Percentiles rank a stretch among this genome's conserved stretches.
Conservation (phyloP, 441 rosid genomes). For the Euphorbia corollata region DNA sequence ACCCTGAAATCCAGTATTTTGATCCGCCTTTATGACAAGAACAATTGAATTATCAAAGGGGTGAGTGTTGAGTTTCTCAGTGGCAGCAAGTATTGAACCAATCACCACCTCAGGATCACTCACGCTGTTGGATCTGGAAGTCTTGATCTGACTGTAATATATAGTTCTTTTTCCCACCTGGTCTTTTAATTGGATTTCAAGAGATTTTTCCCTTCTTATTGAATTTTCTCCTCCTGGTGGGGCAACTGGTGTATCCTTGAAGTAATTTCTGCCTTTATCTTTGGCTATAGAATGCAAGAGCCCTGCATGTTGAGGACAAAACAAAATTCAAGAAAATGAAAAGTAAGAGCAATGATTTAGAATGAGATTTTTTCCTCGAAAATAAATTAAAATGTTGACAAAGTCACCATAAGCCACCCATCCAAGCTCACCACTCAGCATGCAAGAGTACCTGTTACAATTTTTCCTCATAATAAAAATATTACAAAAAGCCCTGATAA, state of each 20-base stretch:
- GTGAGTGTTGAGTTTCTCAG: conserved; percentile 41
- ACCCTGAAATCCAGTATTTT: conserved; percentile 57
- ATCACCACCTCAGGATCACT: conserved; percentile 35
- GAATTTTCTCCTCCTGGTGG: conserved; percentile 22
- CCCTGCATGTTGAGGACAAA: conserved; percentile 33
- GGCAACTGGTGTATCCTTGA: conserved; percentile 23
- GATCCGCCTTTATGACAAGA: conserved; percentile 57
- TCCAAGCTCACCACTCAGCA: not conserved
- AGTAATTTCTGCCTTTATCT: conserved; percentile 30
- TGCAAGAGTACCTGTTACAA: no score
- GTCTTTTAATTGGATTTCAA: conserved; percentile 48
- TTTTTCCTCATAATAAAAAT: no score
- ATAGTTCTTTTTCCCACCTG: conserved; percentile 26
- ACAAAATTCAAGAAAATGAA: no score
- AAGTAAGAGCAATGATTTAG: no score
- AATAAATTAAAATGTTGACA: not conserved
- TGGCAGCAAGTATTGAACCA: conserved; percentile 64
- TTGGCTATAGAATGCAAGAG: conserved; percentile 32
- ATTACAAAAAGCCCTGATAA: no score
- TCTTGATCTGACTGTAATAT: conserved; percentile 21
- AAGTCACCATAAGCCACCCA: not conserved
- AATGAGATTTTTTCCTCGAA: not conserved
- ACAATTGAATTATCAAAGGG: conserved; percentile 67
- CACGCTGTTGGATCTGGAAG: conserved; percentile 25
- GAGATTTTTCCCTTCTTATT: conserved; percentile 31